Evolutionary conservation across 1,284 basidiomycete genomes (phyloP).

Genomic region (Ustilago curta): DNA sequence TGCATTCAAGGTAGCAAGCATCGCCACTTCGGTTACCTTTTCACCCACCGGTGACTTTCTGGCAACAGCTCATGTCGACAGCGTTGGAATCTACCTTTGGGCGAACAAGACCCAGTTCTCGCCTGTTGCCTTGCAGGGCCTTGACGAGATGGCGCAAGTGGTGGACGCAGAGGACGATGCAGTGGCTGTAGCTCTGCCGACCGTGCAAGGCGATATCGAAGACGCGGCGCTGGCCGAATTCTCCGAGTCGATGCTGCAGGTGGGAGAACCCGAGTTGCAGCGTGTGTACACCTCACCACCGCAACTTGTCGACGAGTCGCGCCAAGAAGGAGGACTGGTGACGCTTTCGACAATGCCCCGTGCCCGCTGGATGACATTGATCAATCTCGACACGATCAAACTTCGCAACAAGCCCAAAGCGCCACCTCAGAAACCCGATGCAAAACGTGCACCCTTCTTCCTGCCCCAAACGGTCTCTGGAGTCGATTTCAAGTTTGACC

Average conservation of each 20-base stretch:
- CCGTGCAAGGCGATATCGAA: conserved; percentile 50
- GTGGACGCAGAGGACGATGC: conserved; percentile 59
- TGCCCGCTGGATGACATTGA: conserved; percentile 92
- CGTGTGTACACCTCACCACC: conserved; percentile 56
- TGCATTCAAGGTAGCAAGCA: conserved; percentile 87
- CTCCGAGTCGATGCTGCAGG: conserved; percentile 70
- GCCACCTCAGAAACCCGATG: conserved; percentile 90
- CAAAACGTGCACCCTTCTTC: conserved; percentile 88
- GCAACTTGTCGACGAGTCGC: conserved; percentile 72
- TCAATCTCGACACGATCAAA: conserved; percentile 95
- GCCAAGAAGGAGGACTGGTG: conserved; percentile 70
- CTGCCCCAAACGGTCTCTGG: conserved; percentile 73
- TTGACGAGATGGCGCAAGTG: conserved; percentile 80
- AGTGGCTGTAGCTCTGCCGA: conserved; percentile 37
- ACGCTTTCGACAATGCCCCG: conserved; percentile 92
- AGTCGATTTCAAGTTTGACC: conserved; percentile 47
- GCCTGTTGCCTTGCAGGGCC: conserved; percentile 83
- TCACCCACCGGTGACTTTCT: conserved; percentile 96
- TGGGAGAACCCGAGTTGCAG: conserved; percentile 56
- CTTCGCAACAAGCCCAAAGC: conserved; percentile 93
- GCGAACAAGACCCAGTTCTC: conserved; percentile 94
- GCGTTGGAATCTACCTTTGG: conserved; percentile 94
- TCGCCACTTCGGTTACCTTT: conserved; percentile 90
- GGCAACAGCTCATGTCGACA: conserved; percentile 93
- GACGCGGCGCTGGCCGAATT: conserved; percentile 81